Evolutionary conservation across 345 rosid species (phyloP).

Genomic region (Abelmoschus esculentus): DNA sequence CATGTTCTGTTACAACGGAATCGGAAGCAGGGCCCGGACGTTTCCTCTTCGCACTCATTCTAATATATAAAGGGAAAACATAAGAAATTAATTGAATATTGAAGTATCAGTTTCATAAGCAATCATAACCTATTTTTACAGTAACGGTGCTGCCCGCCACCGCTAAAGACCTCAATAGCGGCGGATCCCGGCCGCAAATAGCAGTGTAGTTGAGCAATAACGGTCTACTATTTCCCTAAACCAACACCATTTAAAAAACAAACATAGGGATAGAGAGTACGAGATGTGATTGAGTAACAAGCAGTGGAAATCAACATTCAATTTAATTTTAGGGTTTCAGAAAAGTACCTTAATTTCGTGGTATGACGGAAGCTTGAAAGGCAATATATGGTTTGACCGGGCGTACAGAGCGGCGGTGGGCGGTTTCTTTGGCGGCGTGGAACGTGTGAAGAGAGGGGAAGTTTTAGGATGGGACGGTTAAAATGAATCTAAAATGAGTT

Average conservation of each 20-base stretch:
- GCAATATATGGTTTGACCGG: background rate
- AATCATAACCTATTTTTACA: background rate
- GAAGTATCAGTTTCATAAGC: background rate
- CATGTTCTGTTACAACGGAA: slow-evolving; percentile 39
- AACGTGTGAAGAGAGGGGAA: background rate
- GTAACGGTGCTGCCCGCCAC: background rate
- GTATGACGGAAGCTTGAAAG: background rate
- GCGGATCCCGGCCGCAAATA: background rate
- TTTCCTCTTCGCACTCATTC: slow-evolving; percentile 40
- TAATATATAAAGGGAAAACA: background rate
- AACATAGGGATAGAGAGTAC: background rate
- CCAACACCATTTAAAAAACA: background rate
- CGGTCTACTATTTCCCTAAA: background rate
- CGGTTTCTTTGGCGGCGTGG: background rate
- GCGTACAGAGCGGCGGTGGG: background rate
- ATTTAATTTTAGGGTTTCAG: background rate
- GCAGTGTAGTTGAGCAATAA: background rate
- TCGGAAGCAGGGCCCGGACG: slow-evolving; percentile 32
- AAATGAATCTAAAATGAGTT: no score
- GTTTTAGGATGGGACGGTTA: no score
- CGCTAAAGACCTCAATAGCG: background rate
- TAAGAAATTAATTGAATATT: background rate
- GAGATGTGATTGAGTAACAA: background rate
- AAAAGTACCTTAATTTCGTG: background rate
- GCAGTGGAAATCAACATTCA: background rate